Conservation (phyloP, 805 yeast species). For the Ogataea chonburiensis region DNA sequence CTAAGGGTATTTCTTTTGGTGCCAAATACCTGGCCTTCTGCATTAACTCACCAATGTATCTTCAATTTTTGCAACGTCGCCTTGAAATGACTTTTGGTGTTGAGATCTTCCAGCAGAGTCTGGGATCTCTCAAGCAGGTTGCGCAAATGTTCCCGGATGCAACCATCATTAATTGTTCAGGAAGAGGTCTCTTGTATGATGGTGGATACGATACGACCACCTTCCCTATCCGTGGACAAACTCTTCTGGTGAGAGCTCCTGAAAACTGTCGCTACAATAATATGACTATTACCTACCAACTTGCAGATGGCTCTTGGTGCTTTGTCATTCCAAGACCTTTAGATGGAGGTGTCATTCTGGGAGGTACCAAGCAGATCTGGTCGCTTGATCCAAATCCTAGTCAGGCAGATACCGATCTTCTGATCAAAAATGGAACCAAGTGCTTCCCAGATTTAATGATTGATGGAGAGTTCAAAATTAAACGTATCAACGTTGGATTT, state of each 20-base stretch:
- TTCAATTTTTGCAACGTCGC: constrained; percentile 45
- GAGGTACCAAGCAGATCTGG: constrained; percentile 62
- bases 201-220: constrained; percentile 51
- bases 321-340: constrained; percentile 62
- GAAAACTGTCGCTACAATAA: constrained; percentile 39
- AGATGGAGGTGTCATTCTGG: constrained; percentile 59
- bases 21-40: constrained; percentile 56
- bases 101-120: constrained; percentile 33
- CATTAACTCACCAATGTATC: constrained; percentile 55
- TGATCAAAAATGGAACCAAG: constrained; percentile 41
- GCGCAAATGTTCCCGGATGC: constrained; percentile 31
- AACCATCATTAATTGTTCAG: constrained; percentile 54
- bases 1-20: constrained; percentile 44
- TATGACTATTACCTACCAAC: constrained; percentile 51
- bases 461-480: constrained; percentile 41
- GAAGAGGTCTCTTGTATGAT: constrained; percentile 53
- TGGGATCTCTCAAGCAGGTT: constrained; percentile 42
- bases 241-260: constrained; percentile 51
- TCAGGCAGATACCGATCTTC: constrained; percentile 44
- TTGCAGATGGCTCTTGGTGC: constrained; percentile 35
- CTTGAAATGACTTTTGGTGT: constrained; percentile 35
- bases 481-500: constrained; percentile 59
- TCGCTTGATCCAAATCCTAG: constrained; percentile 38
- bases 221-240: constrained; percentile 63
- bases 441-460: constrained; percentile 52